These are phyloP conservation scores for Santalum album DNA, from an alignment of 164 flowering plant genomes.

Conservation along the genomic window DNA sequence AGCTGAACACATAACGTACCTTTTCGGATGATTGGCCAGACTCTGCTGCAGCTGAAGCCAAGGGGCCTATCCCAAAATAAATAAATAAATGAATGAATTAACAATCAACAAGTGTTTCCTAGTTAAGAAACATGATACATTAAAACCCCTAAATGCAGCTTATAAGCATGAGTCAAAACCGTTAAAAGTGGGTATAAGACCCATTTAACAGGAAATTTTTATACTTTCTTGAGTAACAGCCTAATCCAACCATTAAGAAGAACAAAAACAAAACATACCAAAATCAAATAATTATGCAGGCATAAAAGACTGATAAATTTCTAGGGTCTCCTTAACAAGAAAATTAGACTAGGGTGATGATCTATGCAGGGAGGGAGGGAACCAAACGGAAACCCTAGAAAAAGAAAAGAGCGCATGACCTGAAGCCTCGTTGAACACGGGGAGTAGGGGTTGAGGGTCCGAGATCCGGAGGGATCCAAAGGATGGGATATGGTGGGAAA, in stretches of 20 bases:
- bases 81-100: neutral
- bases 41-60: slow-evolving; percentile 29
- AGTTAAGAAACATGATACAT: neutral
- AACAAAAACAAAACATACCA: no score
- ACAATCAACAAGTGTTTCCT: neutral
- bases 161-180: neutral
- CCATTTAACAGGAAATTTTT: neutral
- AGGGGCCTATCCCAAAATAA: slow-evolving; percentile 28
- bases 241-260: neutral
- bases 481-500: slow-evolving; percentile 3
- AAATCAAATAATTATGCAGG: no score
- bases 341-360: neutral
- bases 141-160: neutral
- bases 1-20: slow-evolving; percentile 26
- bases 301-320: neutral
- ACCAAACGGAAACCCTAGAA: neutral
- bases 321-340: neutral
- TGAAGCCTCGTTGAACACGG: slow-evolving; percentile 10
- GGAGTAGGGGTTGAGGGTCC: neutral
- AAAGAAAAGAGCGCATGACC: slow-evolving; percentile 1
- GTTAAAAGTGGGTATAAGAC: neutral
- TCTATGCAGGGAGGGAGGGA: neutral
- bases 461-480: slow-evolving; percentile 15
- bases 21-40: slow-evolving; percentile 47
- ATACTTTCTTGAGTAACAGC: no score